These are phyloP conservation scores for Sphagnum magellanicum DNA, from an alignment of 228 moss, liverwort and hornwort species.

Conservation along the genomic window DNA sequence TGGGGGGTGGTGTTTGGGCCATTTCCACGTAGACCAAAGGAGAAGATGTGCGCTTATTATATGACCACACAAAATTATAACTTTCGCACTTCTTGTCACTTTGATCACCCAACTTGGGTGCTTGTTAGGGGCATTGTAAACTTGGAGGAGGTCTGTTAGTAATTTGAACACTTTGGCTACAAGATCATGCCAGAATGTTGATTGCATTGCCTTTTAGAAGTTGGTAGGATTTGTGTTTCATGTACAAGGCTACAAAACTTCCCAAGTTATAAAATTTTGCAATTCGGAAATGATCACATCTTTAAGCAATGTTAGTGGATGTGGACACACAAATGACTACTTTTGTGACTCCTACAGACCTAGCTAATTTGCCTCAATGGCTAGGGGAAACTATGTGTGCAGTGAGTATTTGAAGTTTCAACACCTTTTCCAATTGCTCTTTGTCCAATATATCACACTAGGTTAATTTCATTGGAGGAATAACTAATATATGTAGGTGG, in stretches of 20 bases:
- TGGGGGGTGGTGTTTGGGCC: constrained; percentile 29
- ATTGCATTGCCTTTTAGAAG: too few species aligned
- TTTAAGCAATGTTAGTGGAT: neutral
- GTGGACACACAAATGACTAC: constrained; percentile 38
- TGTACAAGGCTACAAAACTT: too few species aligned
- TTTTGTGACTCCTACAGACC: constrained; percentile 30
- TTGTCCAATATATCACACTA: neutral
- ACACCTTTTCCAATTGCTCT: neutral
- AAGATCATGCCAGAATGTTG: too few species aligned
- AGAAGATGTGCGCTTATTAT: constrained; percentile 90
- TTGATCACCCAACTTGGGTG: constrained; percentile 94
- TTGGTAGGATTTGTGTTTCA: too few species aligned
- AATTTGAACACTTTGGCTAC: too few species aligned
- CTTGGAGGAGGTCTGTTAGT: constrained; percentile 72
- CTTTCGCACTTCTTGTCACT: constrained; percentile 81
- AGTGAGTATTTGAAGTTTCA: constrained; percentile 21
- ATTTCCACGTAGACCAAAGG: constrained; percentile 93
- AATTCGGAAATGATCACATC: neutral
- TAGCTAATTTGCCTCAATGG: constrained; percentile 61
- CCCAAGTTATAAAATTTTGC: too few species aligned
- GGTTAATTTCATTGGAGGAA: neutral
- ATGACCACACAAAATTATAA: constrained; percentile 89
- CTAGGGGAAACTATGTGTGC: constrained; percentile 84
- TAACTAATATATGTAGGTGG: neutral
- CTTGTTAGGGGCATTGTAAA: constrained; percentile 86